Evolutionary conservation across 495 filamentous ascomycete genomes (phyloP).

Genomic region (Darksidea phi): DNA sequence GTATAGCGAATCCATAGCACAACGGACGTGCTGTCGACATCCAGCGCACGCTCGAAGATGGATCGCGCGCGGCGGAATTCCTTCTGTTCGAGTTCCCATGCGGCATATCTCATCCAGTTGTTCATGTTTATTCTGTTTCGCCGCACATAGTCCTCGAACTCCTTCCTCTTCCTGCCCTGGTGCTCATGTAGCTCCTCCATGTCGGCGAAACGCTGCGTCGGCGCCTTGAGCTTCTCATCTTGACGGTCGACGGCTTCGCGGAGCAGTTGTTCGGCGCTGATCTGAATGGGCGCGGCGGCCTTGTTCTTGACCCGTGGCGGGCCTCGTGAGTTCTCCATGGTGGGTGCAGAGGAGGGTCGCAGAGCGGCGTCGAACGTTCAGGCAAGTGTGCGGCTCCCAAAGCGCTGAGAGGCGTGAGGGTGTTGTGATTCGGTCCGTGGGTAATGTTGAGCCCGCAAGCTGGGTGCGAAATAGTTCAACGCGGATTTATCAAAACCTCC

Average conservation of each 20-base stretch:
- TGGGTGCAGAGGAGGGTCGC: conserved; percentile 25
- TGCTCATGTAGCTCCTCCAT: conserved; percentile 98
- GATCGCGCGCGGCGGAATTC: conserved; percentile 94
- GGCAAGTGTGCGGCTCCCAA: background rate
- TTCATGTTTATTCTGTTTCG: conserved; percentile 94
- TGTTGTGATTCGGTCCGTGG: background rate
- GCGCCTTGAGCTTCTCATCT: conserved; percentile 81
- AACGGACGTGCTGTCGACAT: conserved; percentile 83
- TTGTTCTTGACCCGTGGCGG: conserved; percentile 98
- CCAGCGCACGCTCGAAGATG: conserved; percentile 92
- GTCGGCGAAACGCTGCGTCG: conserved; percentile 92
- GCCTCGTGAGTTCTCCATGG: conserved; percentile 90
- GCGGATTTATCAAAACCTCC: conserved; percentile 14
- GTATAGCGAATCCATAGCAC: conserved; percentile 85
- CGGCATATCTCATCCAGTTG: conserved; percentile 98
- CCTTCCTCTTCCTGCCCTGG: conserved; percentile 91
- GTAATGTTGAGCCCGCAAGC: background rate
- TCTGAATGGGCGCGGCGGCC: conserved; percentile 68
- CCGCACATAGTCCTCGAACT: conserved; percentile 97
- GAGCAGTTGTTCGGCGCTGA: conserved; percentile 94
- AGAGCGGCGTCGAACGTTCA: background rate
- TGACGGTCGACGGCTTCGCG: conserved; percentile 97
- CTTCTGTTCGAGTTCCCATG: conserved; percentile 97
- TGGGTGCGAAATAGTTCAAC: conserved; percentile 3
- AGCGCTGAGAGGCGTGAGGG: background rate